Conservation (phyloP, 352 stramenopile genomes). For the Pythium brassicae region DNA sequence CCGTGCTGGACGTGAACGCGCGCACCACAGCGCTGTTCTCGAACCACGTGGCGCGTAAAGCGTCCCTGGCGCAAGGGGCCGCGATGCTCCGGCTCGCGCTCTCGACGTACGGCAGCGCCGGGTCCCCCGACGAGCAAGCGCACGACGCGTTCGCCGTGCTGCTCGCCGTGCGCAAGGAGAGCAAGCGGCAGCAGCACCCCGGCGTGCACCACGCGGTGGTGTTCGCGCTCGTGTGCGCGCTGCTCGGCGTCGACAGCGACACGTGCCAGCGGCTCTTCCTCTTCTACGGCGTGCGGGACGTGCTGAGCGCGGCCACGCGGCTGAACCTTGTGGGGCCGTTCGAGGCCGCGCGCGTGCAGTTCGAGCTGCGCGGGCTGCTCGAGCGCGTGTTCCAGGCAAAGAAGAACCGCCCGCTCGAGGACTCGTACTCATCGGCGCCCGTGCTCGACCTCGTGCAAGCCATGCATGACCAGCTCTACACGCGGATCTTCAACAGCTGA, state of each 20-base stretch:
- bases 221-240: constrained; percentile 59
- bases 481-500: constrained; percentile 84
- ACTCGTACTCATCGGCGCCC: constrained; percentile 75
- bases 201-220: constrained; percentile 66
- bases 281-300: constrained; percentile 69
- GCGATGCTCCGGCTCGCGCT: constrained; percentile 65
- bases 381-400: constrained; percentile 60
- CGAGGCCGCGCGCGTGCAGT: constrained; percentile 66
- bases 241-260: constrained; percentile 38
- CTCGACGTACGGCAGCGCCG: constrained; percentile 37
- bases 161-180: constrained; percentile 41
- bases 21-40: constrained; percentile 52
- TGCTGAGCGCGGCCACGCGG: constrained; percentile 71
- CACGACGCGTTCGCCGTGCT: constrained; percentile 30
- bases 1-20: constrained; percentile 48
- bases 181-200: constrained; percentile 41
- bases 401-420: constrained; percentile 53
- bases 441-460: constrained; percentile 78
- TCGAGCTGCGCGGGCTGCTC: constrained; percentile 38
- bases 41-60: constrained; percentile 78
- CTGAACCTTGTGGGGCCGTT: constrained; percentile 77
- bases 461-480: constrained; percentile 87
- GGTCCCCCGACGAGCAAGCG: not conserved
- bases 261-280: constrained; percentile 73
- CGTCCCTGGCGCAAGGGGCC: constrained; percentile 65